Percentiles rank a stretch among this genome's conserved stretches.
Conservation (phyloP, 352 stramenopile genomes). For the Globisporangium takayamanum region DNA sequence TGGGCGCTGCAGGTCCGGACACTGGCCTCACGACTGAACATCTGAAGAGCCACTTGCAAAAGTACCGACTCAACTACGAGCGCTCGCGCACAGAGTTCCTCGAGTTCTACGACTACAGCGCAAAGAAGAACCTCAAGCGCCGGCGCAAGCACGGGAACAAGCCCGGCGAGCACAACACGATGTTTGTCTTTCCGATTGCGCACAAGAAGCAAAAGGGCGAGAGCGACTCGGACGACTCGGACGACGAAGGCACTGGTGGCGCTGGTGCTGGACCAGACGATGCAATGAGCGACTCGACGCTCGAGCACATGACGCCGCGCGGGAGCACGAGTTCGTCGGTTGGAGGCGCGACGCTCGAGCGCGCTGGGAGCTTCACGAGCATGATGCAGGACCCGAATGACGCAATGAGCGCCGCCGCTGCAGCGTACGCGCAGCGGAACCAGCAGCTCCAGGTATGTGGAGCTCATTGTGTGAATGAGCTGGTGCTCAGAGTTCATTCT, state of each 20-base stretch:
- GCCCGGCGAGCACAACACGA: conserved; percentile 46
- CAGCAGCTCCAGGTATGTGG: conserved; percentile 12
- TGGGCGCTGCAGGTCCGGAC: conserved; percentile 49
- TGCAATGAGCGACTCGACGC: conserved; percentile 15
- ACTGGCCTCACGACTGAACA: conserved; percentile 78
- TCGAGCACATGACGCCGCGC: conserved; percentile 13
- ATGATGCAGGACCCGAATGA: conserved; percentile 17
- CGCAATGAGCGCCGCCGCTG: conserved; percentile 1
- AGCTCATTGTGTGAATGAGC: no score
- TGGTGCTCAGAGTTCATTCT: not conserved
- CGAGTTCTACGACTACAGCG: conserved; percentile 78
- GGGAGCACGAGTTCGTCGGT: conserved; percentile 2
- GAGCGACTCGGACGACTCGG: conserved; percentile 27
- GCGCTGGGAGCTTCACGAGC: conserved; percentile 11
- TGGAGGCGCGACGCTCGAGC: conserved; percentile 3
- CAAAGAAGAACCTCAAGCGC: conserved; percentile 52
- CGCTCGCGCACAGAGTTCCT: conserved; percentile 81
- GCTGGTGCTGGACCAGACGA: conserved; percentile 1
- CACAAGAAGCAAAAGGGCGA: conserved; percentile 36
- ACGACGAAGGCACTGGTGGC: conserved; percentile 8
- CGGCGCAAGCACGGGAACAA: conserved; percentile 34
- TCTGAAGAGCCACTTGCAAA: conserved; percentile 85
- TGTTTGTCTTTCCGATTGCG: conserved; percentile 81
- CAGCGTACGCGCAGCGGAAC: conserved; percentile 8
- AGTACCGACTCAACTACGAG: conserved; percentile 87